phyloP scores from a whole-genome alignment of 2,329 filamentous ascomycete species.

The Colletotrichum sp. region DNA sequence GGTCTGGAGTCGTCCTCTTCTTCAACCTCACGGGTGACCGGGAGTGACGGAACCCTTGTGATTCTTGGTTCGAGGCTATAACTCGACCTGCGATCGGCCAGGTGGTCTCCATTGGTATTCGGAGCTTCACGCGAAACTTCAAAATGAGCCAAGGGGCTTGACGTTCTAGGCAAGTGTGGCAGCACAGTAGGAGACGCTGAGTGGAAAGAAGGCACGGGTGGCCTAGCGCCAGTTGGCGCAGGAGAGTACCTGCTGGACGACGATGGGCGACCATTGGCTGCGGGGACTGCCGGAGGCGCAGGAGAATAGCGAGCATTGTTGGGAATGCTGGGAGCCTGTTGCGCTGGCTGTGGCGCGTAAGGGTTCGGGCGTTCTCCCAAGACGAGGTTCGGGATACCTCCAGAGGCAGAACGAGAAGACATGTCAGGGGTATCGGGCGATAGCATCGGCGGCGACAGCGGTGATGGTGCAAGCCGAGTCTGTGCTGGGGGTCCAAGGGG shows the following conservation, averaged over 20 bases:
- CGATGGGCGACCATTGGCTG: slow-evolving; percentile 45
- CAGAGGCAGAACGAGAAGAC: slow-evolving; percentile 16
- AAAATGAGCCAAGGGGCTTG: slow-evolving; percentile 69
- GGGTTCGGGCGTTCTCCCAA: slow-evolving; percentile 58
- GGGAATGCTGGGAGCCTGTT: slow-evolving; percentile 35
- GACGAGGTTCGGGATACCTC: slow-evolving; percentile 48
- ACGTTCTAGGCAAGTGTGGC: slow-evolving; percentile 67
- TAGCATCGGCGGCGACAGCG: slow-evolving; percentile 8
- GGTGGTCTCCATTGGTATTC: slow-evolving; percentile 42
- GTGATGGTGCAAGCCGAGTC: slow-evolving; percentile 27
- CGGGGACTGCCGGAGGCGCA: slow-evolving; percentile 48
- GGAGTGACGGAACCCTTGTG: slow-evolving; percentile 61
- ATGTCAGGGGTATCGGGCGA: slow-evolving; percentile 5
- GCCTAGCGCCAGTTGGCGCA: slow-evolving; percentile 45
- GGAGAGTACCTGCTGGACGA: slow-evolving; percentile 59
- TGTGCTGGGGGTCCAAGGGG: slow-evolving; percentile 34
- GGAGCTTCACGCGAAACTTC: slow-evolving; percentile 47
- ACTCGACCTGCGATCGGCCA: slow-evolving; percentile 53
- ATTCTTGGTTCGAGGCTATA: slow-evolving; percentile 61
- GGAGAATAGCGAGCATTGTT: slow-evolving; percentile 66
- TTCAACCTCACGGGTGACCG: slow-evolving; percentile 66
- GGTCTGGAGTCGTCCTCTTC: slow-evolving; percentile 52
- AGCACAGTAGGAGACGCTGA: slow-evolving; percentile 47
- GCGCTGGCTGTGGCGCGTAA: slow-evolving; percentile 51
- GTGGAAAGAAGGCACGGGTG: slow-evolving; percentile 46